phyloP scores from a whole-genome alignment of 768 basidiomycete genomes.

The Cytidiella melzeri region DNA sequence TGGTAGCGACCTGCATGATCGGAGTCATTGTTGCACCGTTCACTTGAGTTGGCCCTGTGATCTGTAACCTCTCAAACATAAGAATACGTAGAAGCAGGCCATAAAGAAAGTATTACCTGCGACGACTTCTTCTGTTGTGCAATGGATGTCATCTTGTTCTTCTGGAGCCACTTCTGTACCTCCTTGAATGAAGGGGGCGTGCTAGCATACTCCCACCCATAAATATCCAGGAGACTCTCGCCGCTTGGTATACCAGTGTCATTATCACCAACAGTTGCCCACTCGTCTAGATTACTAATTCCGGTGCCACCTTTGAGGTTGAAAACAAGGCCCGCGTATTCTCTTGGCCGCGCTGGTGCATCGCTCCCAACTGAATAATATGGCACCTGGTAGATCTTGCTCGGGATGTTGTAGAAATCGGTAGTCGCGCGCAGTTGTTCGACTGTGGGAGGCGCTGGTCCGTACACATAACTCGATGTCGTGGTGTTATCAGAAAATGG shows the following conservation, averaged over 20 bases:
- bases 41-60: slow-evolving; percentile 71
- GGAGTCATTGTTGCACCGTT: slow-evolving; percentile 65
- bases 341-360: slow-evolving; percentile 57
- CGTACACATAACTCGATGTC: slow-evolving; percentile 38
- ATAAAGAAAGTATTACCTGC: too few species aligned
- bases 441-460: slow-evolving; percentile 42
- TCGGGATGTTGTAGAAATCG: slow-evolving; percentile 42
- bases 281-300: slow-evolving; percentile 53
- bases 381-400: slow-evolving; percentile 67
- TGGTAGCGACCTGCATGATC: slow-evolving; percentile 31
- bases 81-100: too few species aligned
- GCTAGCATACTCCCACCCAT: slow-evolving; percentile 80
- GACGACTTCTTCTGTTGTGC: slow-evolving; percentile 32
- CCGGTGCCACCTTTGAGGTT: slow-evolving; percentile 59
- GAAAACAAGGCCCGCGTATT: slow-evolving; percentile 79
- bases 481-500: background rate
- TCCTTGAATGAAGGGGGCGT: slow-evolving; percentile 57
- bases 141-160: slow-evolving; percentile 14
- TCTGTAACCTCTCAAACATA: slow-evolving; percentile 35
- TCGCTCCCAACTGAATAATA: slow-evolving; percentile 73
- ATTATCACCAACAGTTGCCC: slow-evolving; percentile 28
- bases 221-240: slow-evolving; percentile 25
- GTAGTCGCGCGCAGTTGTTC: slow-evolving; percentile 41
- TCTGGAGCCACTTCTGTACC: slow-evolving; percentile 48
- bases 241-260: background rate